A percentile compares a stretch with the other conserved stretches of the same genome.
These are phyloP conservation scores for Bipolaris zeicola DNA, from an alignment of 2,329 filamentous ascomycete genomes.

Conservation along the genomic window DNA sequence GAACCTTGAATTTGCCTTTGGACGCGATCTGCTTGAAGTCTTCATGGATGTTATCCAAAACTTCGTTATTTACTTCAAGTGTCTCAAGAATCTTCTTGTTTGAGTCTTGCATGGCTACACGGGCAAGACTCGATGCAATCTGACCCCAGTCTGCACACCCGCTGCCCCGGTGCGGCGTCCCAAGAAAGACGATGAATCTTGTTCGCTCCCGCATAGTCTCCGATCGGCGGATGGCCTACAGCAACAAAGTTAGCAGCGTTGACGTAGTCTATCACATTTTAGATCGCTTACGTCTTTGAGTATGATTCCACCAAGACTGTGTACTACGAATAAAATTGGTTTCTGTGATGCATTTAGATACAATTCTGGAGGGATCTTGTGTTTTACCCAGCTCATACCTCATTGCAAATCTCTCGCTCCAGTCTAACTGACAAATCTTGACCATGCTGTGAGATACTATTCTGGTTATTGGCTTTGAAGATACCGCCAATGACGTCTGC, in stretches of 20 bases:
- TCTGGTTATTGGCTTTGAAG: conserved; percentile 32
- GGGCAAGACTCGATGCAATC: conserved; percentile 43
- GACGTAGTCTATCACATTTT: neutral
- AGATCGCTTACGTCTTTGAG: neutral
- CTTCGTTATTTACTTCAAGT: conserved; percentile 45
- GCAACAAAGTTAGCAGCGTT: neutral
- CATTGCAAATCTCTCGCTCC: conserved; percentile 42
- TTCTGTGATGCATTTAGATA: neutral
- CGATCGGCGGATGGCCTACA: conserved; percentile 43
- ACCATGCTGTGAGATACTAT: conserved; percentile 46
- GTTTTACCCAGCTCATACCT: conserved; percentile 16
- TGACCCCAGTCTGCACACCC: conserved; percentile 40
- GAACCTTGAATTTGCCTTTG: conserved; percentile 39
- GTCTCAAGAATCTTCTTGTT: conserved; percentile 12
- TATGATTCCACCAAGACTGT: neutral
- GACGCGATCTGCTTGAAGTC: conserved; percentile 40
- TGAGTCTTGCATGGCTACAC: conserved; percentile 15
- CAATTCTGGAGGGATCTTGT: too few species aligned
- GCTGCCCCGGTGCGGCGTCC: conserved; percentile 51
- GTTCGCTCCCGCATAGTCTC: conserved; percentile 30
- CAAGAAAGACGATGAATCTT: conserved; percentile 49
- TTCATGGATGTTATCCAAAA: conserved; percentile 48
- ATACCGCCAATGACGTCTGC: conserved; percentile 46
- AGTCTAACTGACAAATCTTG: conserved; percentile 27
- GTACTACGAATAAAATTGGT: neutral